Evolutionary conservation across 352 stramenopile species (phyloP).

Genomic region (Pythium aphanidermatum): DNA sequence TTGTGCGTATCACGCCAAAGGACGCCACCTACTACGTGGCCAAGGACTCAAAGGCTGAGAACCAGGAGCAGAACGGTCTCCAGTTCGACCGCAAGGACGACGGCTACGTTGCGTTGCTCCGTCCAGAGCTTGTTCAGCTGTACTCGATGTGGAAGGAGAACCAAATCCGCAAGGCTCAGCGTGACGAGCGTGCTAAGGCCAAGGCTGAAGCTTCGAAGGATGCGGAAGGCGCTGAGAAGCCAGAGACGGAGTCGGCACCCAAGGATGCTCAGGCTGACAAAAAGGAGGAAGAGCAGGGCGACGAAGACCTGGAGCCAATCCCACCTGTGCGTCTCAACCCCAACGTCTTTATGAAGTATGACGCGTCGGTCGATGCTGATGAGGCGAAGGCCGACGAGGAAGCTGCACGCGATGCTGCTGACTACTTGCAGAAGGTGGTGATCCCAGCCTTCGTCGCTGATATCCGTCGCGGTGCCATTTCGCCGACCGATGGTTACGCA

Average conservation of each 20-base stretch:
- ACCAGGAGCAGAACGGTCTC: conserved; percentile 34
- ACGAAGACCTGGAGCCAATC: conserved; percentile 45
- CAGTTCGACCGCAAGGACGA: conserved; percentile 74
- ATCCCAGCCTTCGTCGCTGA: conserved; percentile 81
- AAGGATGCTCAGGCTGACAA: conserved; percentile 15
- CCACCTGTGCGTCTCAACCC: conserved; percentile 70
- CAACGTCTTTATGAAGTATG: conserved; percentile 88
- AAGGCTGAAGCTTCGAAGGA: conserved; percentile 41
- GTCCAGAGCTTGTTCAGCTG: conserved; percentile 89
- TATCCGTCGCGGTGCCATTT: conserved; percentile 76
- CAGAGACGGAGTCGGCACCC: conserved; percentile 14
- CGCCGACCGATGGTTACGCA: conserved; percentile 83
- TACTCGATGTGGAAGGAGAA: conserved; percentile 91
- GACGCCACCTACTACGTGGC: conserved; percentile 92
- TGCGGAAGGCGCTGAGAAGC: conserved; percentile 21
- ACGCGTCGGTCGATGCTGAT: conserved; percentile 60
- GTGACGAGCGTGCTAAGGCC: conserved; percentile 36
- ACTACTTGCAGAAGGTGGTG: conserved; percentile 83
- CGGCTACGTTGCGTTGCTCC: conserved; percentile 86
- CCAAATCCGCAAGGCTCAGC: conserved; percentile 51
- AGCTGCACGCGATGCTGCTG: conserved; percentile 61
- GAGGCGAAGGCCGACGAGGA: conserved; percentile 66
- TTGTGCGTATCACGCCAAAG: conserved; percentile 92
- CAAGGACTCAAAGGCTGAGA: conserved; percentile 13
- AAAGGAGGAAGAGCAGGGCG: conserved; percentile 32